Base-by-base conservation (phyloP, 139 green algal species). In the Chlamydomonas applanata region DNA sequence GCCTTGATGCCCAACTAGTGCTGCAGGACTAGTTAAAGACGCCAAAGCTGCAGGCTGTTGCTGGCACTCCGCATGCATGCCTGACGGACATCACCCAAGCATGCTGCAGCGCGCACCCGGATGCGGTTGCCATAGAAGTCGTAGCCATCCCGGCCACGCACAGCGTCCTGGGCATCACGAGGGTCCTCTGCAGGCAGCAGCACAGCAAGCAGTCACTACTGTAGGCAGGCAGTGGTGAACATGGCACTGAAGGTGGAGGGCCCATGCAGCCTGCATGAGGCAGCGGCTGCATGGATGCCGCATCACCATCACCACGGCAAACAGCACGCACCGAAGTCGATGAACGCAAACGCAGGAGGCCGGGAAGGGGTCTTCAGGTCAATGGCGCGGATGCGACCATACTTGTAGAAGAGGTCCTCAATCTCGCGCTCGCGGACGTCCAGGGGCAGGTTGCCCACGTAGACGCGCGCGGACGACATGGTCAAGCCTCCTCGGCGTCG, bases 291-390 rank as follows among this genome's bases (percentile, higher is more conserved):
- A 56, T 56, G 46, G 46, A 56, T 56, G 46, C 14, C 46, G 46
- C 46, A 56, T 17, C 14, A 17, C 46, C 14, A 14, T 56, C 46
- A 24, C 46, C 46, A 17, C 46, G 17, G 46, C 17, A 56, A 56
- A 14, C 14, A 56, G 11, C 59, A 46, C 67, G 62, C 14, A 73
- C 67, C 82, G 53, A 91, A 95, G 76, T 98, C 94, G 17, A 98
- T 82, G 71, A 97, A 98, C 0, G 91, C 91, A 75, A 93, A 98
- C 0, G 85, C 87, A n/a, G 94, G 94, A 11, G 94, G 94, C 1
- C 91, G 64, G 2, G 85, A 81, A 4, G 90, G 91, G 14, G 89
- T 85, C 84, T 97, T 97, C 57, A 97, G 79, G 72, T 97, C 90
- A 33, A 98, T 90, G 53, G 82, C 74, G 22, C 77, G 67, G 59